A percentile compares a stretch with the other conserved stretches of the same genome.
Conservation (phyloP, 306 rosid genomes). For the Datisca glomerata region DNA sequence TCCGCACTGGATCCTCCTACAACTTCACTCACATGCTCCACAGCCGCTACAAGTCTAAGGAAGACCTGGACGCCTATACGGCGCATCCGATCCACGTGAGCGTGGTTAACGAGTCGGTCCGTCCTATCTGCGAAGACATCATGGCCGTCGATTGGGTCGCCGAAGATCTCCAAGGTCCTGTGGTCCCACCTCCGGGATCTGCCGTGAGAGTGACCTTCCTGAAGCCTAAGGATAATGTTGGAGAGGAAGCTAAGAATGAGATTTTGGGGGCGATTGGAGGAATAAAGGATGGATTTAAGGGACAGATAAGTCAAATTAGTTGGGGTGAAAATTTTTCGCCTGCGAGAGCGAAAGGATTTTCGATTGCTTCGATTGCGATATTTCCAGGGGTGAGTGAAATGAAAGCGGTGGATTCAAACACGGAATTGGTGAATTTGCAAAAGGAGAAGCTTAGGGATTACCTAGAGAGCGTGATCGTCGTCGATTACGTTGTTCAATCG, state of each 20-base stretch:
- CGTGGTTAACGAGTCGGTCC: slow-evolving; percentile 43
- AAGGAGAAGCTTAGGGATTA: slow-evolving; percentile 60
- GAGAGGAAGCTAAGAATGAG: slow-evolving; percentile 16
- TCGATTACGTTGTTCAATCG: slow-evolving; percentile 46
- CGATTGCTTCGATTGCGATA: slow-evolving; percentile 56
- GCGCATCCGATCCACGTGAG: slow-evolving; percentile 43
- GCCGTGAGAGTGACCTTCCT: slow-evolving; percentile 41
- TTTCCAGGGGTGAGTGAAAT: slow-evolving; percentile 24
- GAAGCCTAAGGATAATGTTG: slow-evolving; percentile 47
- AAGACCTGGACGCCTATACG: slow-evolving; percentile 35
- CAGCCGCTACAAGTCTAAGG: slow-evolving; percentile 48
- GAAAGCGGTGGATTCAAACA: slow-evolving; percentile 39
- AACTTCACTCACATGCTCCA: slow-evolving; percentile 73
- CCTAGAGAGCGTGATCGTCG: slow-evolving; percentile 36
- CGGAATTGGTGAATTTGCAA: slow-evolving; percentile 26
- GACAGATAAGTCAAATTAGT: slow-evolving; percentile 28
- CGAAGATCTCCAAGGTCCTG: slow-evolving; percentile 5
- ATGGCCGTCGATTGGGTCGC: slow-evolving; percentile 81
- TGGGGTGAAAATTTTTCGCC: slow-evolving; percentile 70
- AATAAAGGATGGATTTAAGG: slow-evolving; percentile 23
- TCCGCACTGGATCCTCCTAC: slow-evolving; percentile 40
- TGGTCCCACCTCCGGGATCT: slow-evolving; percentile 27
- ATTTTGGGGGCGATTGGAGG: slow-evolving; percentile 36
- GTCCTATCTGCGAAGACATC: slow-evolving; percentile 55
- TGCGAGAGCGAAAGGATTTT: slow-evolving; percentile 63